A percentile compares a stretch with the other conserved stretches of the same genome.
These are phyloP conservation scores for Plasmodium vivax DNA, from an alignment of 169 alveolate genomes.

Conservation along the genomic window DNA sequence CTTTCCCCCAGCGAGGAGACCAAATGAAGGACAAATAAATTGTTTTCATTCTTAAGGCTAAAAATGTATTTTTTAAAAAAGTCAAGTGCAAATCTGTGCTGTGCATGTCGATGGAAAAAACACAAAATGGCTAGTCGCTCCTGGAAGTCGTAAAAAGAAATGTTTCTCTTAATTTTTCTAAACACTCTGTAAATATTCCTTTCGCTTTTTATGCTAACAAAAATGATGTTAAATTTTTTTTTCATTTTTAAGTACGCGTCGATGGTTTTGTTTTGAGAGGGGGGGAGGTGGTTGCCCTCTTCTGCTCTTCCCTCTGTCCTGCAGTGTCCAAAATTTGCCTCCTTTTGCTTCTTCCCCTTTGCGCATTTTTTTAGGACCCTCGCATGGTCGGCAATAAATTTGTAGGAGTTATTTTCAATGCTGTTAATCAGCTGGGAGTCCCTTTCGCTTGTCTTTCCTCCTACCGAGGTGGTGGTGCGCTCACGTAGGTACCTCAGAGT, in stretches of 20 bases:
- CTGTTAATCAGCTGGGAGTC: neutral
- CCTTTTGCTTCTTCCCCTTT: neutral
- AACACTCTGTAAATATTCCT: slow-evolving; percentile 2
- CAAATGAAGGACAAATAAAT: slow-evolving; percentile 57
- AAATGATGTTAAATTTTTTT: slow-evolving; percentile 42
- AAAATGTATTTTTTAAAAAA: slow-evolving; percentile 53
- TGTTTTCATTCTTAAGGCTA: neutral
- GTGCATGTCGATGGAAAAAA: slow-evolving; percentile 11
- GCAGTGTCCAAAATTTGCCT: neutral
- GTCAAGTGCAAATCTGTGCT: slow-evolving; percentile 17
- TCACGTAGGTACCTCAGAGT: slow-evolving; percentile 9
- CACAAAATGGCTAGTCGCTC: slow-evolving; percentile 38
- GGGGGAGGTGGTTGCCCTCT: neutral
- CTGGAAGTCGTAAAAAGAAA: slow-evolving; percentile 23
- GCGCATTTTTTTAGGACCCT: slow-evolving; percentile 22
- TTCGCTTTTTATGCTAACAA: slow-evolving; percentile 18
- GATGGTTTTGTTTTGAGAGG: slow-evolving; percentile 10
- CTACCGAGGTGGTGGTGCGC: neutral
- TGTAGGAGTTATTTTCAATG: slow-evolving; percentile 17
- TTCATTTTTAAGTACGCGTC: slow-evolving; percentile 39
- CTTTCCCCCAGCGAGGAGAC: slow-evolving; percentile 8
- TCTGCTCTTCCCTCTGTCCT: neutral
- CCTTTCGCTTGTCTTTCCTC: neutral
- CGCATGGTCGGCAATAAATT: slow-evolving; percentile 45
- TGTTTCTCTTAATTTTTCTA: slow-evolving; percentile 56